These are phyloP conservation scores for Ogataea glucozyma DNA, from an alignment of 805 yeast genomes.

Conservation along the genomic window DNA sequence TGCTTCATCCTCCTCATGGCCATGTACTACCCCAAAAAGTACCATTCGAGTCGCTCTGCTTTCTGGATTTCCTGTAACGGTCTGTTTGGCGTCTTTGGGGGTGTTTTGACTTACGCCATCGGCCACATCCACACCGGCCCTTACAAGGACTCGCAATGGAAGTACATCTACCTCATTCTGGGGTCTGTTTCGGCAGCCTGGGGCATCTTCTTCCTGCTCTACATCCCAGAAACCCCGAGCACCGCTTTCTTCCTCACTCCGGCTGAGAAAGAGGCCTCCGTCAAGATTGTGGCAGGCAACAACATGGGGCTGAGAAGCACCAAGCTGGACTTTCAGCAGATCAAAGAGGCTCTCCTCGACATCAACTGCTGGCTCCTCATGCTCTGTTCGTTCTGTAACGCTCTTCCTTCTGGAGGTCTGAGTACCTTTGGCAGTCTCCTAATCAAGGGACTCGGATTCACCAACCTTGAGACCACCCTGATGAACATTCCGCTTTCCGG, in stretches of 20 bases:
- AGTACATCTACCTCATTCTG: conserved; percentile 43
- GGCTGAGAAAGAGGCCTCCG: conserved; percentile 35
- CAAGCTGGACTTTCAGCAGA: conserved; percentile 41
- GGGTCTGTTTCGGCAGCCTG: conserved; percentile 45
- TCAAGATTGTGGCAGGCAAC: conserved; percentile 35
- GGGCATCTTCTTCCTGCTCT: conserved; percentile 27
- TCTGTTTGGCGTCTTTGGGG: conserved; percentile 28
- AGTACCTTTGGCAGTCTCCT: conserved; percentile 47
- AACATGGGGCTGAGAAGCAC: conserved; percentile 46
- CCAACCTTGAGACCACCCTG: conserved; percentile 29
- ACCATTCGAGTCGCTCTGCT: conserved; percentile 27
- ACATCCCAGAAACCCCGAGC: conserved; percentile 44
- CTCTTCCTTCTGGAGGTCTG: conserved; percentile 57
- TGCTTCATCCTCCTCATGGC: conserved; percentile 34
- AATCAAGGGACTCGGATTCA: conserved; percentile 37
- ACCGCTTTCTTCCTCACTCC: conserved; percentile 43
- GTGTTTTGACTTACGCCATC: conserved; percentile 27
- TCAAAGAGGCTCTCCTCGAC: conserved; percentile 43
- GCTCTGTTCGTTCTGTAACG: conserved; percentile 38
- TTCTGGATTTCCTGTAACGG: conserved; percentile 41
- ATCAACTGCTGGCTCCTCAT: conserved; percentile 31
- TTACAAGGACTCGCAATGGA: conserved; percentile 40
- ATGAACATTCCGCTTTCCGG: conserved; percentile 39
- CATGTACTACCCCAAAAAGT: conserved; percentile 30
- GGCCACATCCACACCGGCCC: conserved; percentile 41